Conservation (phyloP, 306 rosid genomes). For the Pterocarpus santalinus region DNA sequence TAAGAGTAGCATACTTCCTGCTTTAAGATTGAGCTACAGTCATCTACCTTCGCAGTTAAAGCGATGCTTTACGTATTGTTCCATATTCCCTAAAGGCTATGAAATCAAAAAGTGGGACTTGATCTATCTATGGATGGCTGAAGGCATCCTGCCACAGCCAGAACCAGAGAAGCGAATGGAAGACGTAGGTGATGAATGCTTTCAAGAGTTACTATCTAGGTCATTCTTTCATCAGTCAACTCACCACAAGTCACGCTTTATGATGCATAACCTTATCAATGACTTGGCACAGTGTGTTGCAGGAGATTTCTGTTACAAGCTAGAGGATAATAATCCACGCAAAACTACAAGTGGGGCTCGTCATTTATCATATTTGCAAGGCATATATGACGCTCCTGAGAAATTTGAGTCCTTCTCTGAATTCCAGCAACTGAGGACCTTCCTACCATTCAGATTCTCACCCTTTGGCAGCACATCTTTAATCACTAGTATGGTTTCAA, state of each 20-base stretch:
- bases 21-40: slow-evolving; percentile 43
- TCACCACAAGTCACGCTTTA: neutral
- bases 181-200: slow-evolving; percentile 48
- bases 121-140: slow-evolving; percentile 59
- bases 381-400: slow-evolving; percentile 35
- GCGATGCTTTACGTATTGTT: slow-evolving; percentile 47
- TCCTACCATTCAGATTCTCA: slow-evolving; percentile 20
- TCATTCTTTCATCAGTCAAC: slow-evolving; percentile 50
- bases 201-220: slow-evolving; percentile 42
- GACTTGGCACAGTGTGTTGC: slow-evolving; percentile 51
- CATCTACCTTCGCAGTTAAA: slow-evolving; percentile 39
- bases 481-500: slow-evolving; percentile 37
- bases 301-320: slow-evolving; percentile 15
- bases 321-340: slow-evolving; percentile 1
- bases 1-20: slow-evolving; percentile 54
- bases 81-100: slow-evolving; percentile 44
- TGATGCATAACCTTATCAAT: slow-evolving; percentile 53
- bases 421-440: slow-evolving; percentile 33
- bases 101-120: slow-evolving; percentile 33
- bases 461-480: slow-evolving; percentile 2
- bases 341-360: neutral
- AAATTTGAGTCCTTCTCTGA: slow-evolving; percentile 35
- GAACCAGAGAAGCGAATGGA: slow-evolving; percentile 33
- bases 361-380: slow-evolving; percentile 43
- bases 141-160: slow-evolving; percentile 43